Evolutionary conservation across 2,329 filamentous ascomycete species (phyloP).

Genomic region (Xylariaceae sp.): DNA sequence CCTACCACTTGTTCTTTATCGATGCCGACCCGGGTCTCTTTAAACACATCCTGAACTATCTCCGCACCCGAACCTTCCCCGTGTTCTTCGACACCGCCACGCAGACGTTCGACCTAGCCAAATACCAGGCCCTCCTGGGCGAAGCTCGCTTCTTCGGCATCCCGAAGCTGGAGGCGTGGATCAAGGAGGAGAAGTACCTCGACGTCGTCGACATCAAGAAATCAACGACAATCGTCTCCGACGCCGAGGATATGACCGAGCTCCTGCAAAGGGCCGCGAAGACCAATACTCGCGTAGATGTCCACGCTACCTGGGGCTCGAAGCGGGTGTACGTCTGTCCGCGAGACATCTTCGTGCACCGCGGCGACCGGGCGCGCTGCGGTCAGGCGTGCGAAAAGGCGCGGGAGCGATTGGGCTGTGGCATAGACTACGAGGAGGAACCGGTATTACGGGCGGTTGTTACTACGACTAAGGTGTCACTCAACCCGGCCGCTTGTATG

Average conservation of each 20-base stretch:
- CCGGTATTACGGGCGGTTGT: constrained; percentile 1
- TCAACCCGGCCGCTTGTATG: constrained; percentile 9
- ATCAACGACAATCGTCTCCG: neutral
- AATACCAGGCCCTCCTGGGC: constrained; percentile 37
- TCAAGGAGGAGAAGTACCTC: constrained; percentile 30
- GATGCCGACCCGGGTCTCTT: constrained; percentile 42
- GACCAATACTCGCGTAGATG: neutral
- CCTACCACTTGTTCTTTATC: constrained; percentile 43
- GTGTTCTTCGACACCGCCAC: constrained; percentile 38
- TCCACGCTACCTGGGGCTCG: constrained; percentile 24
- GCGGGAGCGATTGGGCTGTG: neutral
- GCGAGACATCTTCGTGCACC: constrained; percentile 25
- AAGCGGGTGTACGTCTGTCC: constrained; percentile 47
- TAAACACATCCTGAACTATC: constrained; percentile 39
- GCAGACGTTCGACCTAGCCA: constrained; percentile 36
- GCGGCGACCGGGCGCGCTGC: constrained; percentile 24
- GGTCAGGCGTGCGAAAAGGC: constrained; percentile 6
- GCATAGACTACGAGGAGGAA: constrained; percentile 5
- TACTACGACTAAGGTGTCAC: constrained; percentile 1
- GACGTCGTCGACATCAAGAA: constrained; percentile 24
- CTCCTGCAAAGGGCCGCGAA: neutral
- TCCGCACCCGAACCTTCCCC: constrained; percentile 37
- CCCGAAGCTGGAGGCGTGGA: constrained; percentile 35
- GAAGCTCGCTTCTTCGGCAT: constrained; percentile 42
- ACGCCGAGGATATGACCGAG: neutral